phyloP scores from a whole-genome alignment of 2,329 filamentous ascomycete genomes.

The Boeremia exigua region DNA sequence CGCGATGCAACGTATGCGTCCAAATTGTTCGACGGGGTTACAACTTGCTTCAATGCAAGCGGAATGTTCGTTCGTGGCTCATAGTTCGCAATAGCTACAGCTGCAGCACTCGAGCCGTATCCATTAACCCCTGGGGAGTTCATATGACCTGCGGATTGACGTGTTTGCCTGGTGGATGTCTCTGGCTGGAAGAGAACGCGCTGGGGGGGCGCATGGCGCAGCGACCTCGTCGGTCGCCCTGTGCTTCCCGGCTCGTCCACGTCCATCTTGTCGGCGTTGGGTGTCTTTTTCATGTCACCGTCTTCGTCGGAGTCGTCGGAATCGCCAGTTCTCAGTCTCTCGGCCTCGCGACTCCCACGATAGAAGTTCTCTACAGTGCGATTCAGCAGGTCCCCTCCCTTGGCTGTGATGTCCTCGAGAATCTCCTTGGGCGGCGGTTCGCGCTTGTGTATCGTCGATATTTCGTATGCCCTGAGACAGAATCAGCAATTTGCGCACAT shows the following conservation, averaged over 20 bases:
- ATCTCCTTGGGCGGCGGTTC: conserved; percentile 89
- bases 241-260: conserved; percentile 57
- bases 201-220: conserved; percentile 84
- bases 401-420: conserved; percentile 78
- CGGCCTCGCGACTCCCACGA: conserved; percentile 55
- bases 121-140: conserved; percentile 55
- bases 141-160: conserved; percentile 55
- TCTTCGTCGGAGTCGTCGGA: conserved; percentile 56
- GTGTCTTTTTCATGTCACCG: conserved; percentile 53
- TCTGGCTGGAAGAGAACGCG: conserved; percentile 86
- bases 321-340: conserved; percentile 57
- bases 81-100: conserved; percentile 69
- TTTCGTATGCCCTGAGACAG: conserved; percentile 72
- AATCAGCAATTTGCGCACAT: conserved; percentile 19
- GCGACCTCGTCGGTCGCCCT: conserved; percentile 51
- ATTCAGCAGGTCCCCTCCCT: conserved; percentile 78
- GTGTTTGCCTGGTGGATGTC: conserved; percentile 68
- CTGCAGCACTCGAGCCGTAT: conserved; percentile 49
- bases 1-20: conserved; percentile 67
- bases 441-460: conserved; percentile 75
- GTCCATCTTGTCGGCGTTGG: conserved; percentile 58
- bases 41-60: conserved; percentile 73
- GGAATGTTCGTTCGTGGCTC: conserved; percentile 69
- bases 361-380: conserved; percentile 79
- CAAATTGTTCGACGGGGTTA: conserved; percentile 77